Percentiles rank a stretch among this genome's conserved stretches.
Conservation (phyloP, 2,329 filamentous ascomycete genomes). For the Ceratocystis alfenasii region DNA sequence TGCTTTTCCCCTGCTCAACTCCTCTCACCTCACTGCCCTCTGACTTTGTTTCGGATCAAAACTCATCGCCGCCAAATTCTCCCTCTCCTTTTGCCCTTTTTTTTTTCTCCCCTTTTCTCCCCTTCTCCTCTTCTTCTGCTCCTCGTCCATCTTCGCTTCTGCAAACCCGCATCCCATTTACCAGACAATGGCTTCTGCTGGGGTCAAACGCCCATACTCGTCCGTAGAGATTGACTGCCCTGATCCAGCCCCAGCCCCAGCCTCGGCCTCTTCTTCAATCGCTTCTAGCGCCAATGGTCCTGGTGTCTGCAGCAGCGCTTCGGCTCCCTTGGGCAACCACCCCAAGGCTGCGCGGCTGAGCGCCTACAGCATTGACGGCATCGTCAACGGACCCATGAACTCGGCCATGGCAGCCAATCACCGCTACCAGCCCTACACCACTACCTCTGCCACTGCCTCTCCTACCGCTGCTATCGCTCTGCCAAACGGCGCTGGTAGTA, state of each 20-base stretch:
- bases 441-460: neutral
- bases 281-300: slow-evolving; percentile 7
- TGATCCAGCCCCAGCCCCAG: slow-evolving; percentile 22
- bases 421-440: slow-evolving; percentile 4
- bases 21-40: too few species aligned
- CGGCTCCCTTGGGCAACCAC: neutral
- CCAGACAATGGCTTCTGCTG: slow-evolving; percentile 28
- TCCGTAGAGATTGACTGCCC: slow-evolving; percentile 29
- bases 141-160: neutral
- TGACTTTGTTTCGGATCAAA: too few species aligned
- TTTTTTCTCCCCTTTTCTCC: neutral
- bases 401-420: slow-evolving; percentile 19
- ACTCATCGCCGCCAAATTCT: too few species aligned
- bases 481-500: slow-evolving; percentile 16
- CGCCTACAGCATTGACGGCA: slow-evolving; percentile 3
- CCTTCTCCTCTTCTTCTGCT: neutral
- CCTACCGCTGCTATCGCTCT: neutral
- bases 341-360: slow-evolving; percentile 21
- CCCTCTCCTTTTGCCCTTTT: neutral
- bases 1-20: neutral
- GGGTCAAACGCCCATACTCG: slow-evolving; percentile 33
- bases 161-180: neutral
- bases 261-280: neutral
- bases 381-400: neutral
- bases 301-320: slow-evolving; percentile 11